These are phyloP conservation scores for Colletotrichum melonis DNA, from an alignment of 2,329 filamentous ascomycete genomes.

Conservation along the genomic window DNA sequence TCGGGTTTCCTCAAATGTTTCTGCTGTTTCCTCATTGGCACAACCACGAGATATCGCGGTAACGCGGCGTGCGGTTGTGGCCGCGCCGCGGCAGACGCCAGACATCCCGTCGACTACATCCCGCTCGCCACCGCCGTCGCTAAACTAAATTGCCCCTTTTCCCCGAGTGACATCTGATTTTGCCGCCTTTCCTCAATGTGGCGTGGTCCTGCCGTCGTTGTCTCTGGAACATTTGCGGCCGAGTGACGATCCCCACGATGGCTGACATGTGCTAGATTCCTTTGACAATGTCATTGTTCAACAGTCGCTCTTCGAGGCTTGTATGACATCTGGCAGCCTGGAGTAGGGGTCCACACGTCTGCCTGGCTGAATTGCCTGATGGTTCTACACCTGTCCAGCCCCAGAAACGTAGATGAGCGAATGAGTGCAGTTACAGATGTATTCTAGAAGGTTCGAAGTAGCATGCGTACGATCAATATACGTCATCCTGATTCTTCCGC, in stretches of 20 bases:
- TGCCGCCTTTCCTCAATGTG: neutral
- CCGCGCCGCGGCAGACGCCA: neutral
- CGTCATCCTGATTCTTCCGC: too few species aligned
- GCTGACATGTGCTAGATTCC: neutral
- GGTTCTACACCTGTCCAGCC: too few species aligned
- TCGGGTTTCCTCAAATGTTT: neutral
- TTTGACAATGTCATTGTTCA: neutral
- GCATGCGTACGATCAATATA: too few species aligned
- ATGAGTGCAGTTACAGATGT: too few species aligned
- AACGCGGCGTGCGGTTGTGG: neutral
- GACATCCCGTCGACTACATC: neutral
- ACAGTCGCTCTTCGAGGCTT: neutral
- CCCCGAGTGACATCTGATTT: neutral
- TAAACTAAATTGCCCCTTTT: neutral
- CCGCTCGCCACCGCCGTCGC: neutral
- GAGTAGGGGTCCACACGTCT: neutral
- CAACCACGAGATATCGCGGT: slow-evolving; percentile 1
- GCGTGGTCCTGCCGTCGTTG: neutral
- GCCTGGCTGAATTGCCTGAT: too few species aligned
- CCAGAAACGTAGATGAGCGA: too few species aligned
- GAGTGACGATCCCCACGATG: neutral
- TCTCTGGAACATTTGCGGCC: neutral
- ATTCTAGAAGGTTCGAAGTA: too few species aligned
- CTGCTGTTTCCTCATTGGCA: neutral
- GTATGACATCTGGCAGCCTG: neutral